phyloP scores from a whole-genome alignment of 2,329 filamentous ascomycete genomes.

The Cercospora beticola region DNA sequence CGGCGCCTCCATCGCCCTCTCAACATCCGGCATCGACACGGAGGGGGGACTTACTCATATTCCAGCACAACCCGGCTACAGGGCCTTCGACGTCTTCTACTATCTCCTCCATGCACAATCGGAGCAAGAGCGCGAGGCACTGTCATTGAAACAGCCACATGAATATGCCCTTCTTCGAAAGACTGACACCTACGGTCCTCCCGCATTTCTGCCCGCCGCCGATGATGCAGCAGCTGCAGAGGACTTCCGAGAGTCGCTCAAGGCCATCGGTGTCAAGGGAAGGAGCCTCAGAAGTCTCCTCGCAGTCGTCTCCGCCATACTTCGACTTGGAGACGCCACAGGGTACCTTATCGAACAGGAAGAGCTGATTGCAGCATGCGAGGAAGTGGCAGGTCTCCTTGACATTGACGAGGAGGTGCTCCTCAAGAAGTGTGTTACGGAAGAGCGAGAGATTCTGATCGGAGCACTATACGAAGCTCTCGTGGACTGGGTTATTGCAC shows the following conservation, averaged over 20 bases:
- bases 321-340: conserved; percentile 89
- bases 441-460: conserved; percentile 80
- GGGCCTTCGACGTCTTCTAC: conserved; percentile 97
- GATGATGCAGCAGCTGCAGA: conserved; percentile 92
- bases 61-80: conserved; percentile 74
- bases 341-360: conserved; percentile 84
- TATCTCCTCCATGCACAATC: conserved; percentile 84
- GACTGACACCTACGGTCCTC: conserved; percentile 82
- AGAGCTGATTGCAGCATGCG: conserved; percentile 77
- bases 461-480: conserved; percentile 88
- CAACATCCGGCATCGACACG: conserved; percentile 85
- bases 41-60: conserved; percentile 75
- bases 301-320: conserved; percentile 76
- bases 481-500: conserved; percentile 89
- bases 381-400: conserved; percentile 83
- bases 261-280: conserved; percentile 91
- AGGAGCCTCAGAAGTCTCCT: conserved; percentile 77
- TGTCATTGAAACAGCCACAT: conserved; percentile 74
- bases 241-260: conserved; percentile 83
- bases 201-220: conserved; percentile 83
- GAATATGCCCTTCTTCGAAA: conserved; percentile 76
- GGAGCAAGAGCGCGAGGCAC: conserved; percentile 81
- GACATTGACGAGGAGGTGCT: conserved; percentile 85
- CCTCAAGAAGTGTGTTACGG: conserved; percentile 72
- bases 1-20: conserved; percentile 72